These are phyloP conservation scores for Stentor coeruleus DNA, from an alignment of 73 alveolate species.

Conservation along the genomic window DNA sequence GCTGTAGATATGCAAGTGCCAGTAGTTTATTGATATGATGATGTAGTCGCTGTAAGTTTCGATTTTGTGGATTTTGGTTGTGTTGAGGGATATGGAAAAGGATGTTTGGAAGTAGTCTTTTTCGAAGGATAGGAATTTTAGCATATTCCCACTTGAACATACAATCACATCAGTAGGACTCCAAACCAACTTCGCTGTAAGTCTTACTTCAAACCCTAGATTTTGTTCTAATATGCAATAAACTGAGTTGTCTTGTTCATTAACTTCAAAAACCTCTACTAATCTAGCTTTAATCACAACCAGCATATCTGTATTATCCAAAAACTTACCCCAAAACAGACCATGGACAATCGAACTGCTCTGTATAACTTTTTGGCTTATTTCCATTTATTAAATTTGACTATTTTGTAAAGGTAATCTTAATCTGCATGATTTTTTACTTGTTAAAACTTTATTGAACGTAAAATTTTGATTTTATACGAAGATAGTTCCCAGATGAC, in stretches of 20 bases:
- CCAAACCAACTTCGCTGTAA: background rate
- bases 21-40: too few relatives aligned
- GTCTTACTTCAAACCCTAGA: background rate
- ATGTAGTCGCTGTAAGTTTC: too few relatives aligned
- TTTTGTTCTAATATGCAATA: background rate
- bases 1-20: too few relatives aligned
- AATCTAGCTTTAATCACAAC: background rate
- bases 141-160: background rate
- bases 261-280: background rate
- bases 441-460: too few relatives aligned
- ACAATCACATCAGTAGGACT: background rate
- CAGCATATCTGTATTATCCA: background rate
- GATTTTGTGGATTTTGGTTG: too few relatives aligned
- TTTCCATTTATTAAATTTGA: constrained; percentile 4
- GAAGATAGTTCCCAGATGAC: too few relatives aligned
- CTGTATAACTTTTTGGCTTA: background rate
- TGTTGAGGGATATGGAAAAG: too few relatives aligned
- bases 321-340: background rate
- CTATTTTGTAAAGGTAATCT: too few relatives aligned
- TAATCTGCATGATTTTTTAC: too few relatives aligned
- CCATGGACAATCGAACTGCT: background rate
- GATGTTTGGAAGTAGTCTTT: background rate
- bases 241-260: background rate
- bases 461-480: too few relatives aligned
- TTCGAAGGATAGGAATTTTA: background rate